Conservation (phyloP, 2,329 filamentous ascomycete species). For the Colletotrichum tamarilloi region DNA sequence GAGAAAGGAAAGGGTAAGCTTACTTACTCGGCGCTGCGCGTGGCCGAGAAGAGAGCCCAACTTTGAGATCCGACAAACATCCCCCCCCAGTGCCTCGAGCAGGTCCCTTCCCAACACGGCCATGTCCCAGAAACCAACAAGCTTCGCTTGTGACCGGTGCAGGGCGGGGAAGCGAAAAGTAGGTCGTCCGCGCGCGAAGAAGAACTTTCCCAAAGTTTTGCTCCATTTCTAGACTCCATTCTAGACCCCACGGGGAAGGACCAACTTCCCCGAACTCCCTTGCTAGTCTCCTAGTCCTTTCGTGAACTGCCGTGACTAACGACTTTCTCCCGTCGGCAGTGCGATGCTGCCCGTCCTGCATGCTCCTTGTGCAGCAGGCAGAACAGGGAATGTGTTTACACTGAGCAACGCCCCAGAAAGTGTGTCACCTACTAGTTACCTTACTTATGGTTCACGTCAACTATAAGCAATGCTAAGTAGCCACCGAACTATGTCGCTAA, state of each 20-base stretch:
- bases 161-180: constrained; percentile 33
- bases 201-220: not conserved
- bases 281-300: not conserved
- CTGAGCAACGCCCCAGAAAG: constrained; percentile 27
- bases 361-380: constrained; percentile 35
- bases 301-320: constrained; percentile 11
- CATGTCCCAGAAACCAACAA: constrained; percentile 32
- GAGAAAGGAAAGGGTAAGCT: not conserved
- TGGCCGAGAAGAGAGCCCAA: not conserved
- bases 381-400: constrained; percentile 34
- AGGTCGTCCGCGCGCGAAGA: not conserved
- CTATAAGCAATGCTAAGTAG: not conserved
- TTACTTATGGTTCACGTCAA: not conserved
- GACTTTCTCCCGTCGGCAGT: constrained; percentile 16
- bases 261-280: not conserved
- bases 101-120: not conserved
- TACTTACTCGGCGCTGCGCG: not conserved
- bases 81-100: not conserved
- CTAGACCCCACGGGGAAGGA: not conserved
- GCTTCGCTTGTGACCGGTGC: constrained; percentile 32
- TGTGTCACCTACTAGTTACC: not conserved
- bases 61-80: not conserved
- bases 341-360: constrained; percentile 35
- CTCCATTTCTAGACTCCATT: not conserved
- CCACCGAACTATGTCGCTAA: not conserved